A percentile compares a stretch with the other conserved stretches of the same genome.
These are phyloP conservation scores for Hemisphaericaspora nanyangensis DNA, from an alignment of 805 yeast species.

Conservation along the genomic window DNA sequence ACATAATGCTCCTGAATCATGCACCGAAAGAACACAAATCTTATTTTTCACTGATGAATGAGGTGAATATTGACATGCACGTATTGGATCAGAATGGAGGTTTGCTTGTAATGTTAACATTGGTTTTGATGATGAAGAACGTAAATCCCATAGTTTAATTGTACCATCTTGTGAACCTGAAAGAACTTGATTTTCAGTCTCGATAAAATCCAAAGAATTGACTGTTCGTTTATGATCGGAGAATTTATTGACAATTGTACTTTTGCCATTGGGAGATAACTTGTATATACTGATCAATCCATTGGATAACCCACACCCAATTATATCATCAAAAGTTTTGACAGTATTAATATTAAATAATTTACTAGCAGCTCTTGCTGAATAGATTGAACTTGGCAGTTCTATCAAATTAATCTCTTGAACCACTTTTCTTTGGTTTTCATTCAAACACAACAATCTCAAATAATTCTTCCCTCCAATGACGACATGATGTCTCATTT, in stretches of 20 bases:
- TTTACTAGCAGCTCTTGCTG: conserved; percentile 9
- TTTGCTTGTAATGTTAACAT: conserved; percentile 42
- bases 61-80: conserved; percentile 52
- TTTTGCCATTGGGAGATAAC: conserved; percentile 29
- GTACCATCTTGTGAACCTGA: conserved; percentile 79
- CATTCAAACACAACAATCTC: conserved; percentile 26
- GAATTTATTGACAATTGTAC: conserved; percentile 24
- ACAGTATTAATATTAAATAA: conserved; percentile 38
- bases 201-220: conserved; percentile 37
- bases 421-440: conserved; percentile 27
- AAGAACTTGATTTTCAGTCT: conserved; percentile 20
- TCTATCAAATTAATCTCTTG: conserved; percentile 35
- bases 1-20: conserved; percentile 85
- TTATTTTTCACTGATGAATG: conserved; percentile 45
- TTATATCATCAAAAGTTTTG: conserved; percentile 26
- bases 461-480: conserved; percentile 42
- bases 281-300: conserved; percentile 33
- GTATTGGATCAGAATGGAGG: conserved; percentile 68
- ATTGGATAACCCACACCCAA: conserved; percentile 39
- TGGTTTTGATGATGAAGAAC: conserved; percentile 45
- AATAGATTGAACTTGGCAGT: background rate
- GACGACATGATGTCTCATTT: conserved; percentile 28
- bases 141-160: conserved; percentile 71
- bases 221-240: conserved; percentile 40
- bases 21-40: conserved; percentile 62